Base-by-base conservation (phyloP, 2,329 filamentous ascomycete genomes). In the Calycina marina region DNA sequence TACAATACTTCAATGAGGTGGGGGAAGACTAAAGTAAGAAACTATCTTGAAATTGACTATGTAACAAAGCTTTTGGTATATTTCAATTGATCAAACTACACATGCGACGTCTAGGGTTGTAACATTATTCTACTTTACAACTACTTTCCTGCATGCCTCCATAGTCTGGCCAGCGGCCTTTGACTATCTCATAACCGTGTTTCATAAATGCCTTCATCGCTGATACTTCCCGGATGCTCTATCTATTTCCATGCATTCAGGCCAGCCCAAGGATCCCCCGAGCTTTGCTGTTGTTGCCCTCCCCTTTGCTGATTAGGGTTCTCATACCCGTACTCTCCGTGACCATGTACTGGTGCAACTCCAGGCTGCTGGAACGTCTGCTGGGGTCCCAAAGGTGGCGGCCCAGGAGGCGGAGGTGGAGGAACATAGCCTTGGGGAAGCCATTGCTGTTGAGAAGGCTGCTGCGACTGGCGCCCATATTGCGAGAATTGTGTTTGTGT, bases 231-330 rank as follows among this genome's bases (percentile, higher is more conserved):
- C n/a, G n/a, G n/a, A n/a, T n/a, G n/a, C n/a, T n/a, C n/a, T n/a
- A n/a, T n/a, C n/a, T n/a, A 48, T 31, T 47, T 47, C 46, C 46
- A 48, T 30, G 44, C 41, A 31, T 46, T 48, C 43, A 83, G 53
- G 4, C 76, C 77, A 11, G 75, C 74, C 75, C 75, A 83, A 5
- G 76, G 77, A 60, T 83, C 74, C 39, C 48, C 46, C 9, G 49
- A 40, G 26, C 46, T 47, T 18, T 52, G 45, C n/a, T 8, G 20
- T 30, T 52, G 51, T 30, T 50, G 41, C 33, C 44, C 37, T 26
- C 43, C 36, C 17, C 50, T 45, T 30, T 54, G 49, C 42, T 55
- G 51, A 29, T 34, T 18, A 25, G 31, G 59, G 35, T 61, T 59
- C 27, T 51, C 52, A 30, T 63, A 60, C 10, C 67, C 64, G 54